A percentile compares a stretch with the other conserved stretches of the same genome.
Evolutionary conservation across 495 filamentous ascomycete species (phyloP).

Genomic region (Aspergillus biplanus): DNA sequence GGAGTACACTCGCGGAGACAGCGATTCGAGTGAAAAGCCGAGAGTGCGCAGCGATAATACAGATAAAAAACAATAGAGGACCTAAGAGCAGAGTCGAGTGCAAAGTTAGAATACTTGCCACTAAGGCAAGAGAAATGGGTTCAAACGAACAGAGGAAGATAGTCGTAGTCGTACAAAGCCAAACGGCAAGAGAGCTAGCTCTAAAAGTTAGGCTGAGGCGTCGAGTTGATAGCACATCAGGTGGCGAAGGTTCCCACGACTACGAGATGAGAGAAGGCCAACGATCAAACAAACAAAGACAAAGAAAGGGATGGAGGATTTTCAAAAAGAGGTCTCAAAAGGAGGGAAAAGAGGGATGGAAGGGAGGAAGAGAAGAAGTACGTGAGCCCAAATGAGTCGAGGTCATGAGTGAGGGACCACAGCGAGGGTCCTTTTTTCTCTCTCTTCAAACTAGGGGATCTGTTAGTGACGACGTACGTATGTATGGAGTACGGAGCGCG

Average conservation of each 20-base stretch:
- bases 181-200: constrained; percentile 27
- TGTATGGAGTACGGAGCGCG: background rate
- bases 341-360: constrained; percentile 16
- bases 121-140: constrained; percentile 14
- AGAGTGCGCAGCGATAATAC: background rate
- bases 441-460: constrained; percentile 19
- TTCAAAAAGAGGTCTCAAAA: constrained; percentile 17
- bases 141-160: constrained; percentile 23
- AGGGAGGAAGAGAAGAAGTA: constrained; percentile 19
- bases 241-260: constrained; percentile 21
- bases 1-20: background rate
- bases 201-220: background rate
- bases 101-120: background rate
- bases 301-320: constrained; percentile 16
- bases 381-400: constrained; percentile 25
- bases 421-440: constrained; percentile 25
- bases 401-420: constrained; percentile 26
- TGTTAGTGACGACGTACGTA: constrained; percentile 6
- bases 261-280: background rate
- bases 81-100: background rate
- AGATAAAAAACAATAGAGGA: background rate
- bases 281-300: constrained; percentile 17
- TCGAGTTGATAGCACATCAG: constrained; percentile 24
- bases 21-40: background rate
- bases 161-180: constrained; percentile 14